A percentile compares a stretch with the other conserved stretches of the same genome.
phyloP scores from a whole-genome alignment of 108 stramenopile species.

The Skeletonema costatum region DNA sequence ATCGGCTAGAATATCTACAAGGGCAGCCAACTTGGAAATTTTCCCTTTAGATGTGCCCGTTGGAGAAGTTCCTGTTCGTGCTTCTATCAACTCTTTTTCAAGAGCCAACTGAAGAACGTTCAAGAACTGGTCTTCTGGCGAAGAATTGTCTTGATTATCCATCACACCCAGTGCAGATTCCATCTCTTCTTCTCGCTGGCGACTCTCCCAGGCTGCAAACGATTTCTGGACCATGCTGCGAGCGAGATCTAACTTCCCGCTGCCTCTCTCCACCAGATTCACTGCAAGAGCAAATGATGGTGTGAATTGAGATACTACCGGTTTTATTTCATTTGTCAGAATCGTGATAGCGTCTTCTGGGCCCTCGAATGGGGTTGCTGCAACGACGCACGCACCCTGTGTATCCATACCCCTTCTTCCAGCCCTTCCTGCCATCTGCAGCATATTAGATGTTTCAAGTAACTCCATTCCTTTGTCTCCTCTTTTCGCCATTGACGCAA shows the following conservation, averaged over 20 bases:
- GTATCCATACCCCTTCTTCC: slow-evolving; percentile 83
- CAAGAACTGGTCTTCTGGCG: slow-evolving; percentile 65
- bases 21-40: slow-evolving; percentile 36
- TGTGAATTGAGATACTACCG: slow-evolving; percentile 79
- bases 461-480: slow-evolving; percentile 67
- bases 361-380: slow-evolving; percentile 79
- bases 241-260: slow-evolving; percentile 75
- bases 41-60: slow-evolving; percentile 41
- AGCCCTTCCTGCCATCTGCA: slow-evolving; percentile 92
- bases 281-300: slow-evolving; percentile 81
- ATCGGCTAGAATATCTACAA: slow-evolving; percentile 62
- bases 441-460: slow-evolving; percentile 76
- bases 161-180: slow-evolving; percentile 23
- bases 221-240: slow-evolving; percentile 71
- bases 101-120: slow-evolving; percentile 34
- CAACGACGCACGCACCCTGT: slow-evolving; percentile 76
- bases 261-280: slow-evolving; percentile 70
- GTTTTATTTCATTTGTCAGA: slow-evolving; percentile 73
- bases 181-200: slow-evolving; percentile 52
- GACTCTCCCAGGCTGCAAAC: slow-evolving; percentile 77
- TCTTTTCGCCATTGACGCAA: slow-evolving; percentile 87
- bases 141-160: slow-evolving; percentile 29
- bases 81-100: slow-evolving; percentile 51
- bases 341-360: slow-evolving; percentile 70
- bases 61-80: slow-evolving; percentile 37